These are phyloP conservation scores for Camelina sativa DNA, from an alignment of 345 rosid genomes.

Conservation along the genomic window DNA sequence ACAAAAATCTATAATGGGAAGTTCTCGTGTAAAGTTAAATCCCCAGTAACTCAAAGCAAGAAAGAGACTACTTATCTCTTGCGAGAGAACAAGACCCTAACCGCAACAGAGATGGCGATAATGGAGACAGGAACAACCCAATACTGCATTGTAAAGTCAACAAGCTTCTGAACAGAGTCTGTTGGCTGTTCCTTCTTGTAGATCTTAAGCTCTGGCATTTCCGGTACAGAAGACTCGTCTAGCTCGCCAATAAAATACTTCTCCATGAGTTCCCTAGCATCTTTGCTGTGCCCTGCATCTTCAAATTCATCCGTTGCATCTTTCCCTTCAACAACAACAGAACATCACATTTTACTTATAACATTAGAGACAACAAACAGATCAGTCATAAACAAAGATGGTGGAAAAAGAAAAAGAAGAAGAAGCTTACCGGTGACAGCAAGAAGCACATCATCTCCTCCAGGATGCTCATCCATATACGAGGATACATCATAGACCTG, in stretches of 20 bases:
- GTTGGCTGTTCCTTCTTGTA: slow-evolving; percentile 48
- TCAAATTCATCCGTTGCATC: slow-evolving; percentile 89
- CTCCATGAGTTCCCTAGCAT: slow-evolving; percentile 72
- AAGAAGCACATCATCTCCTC: slow-evolving; percentile 91
- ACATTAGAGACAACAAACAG: not conserved
- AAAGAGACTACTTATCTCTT: slow-evolving; percentile 51
- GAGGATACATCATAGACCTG: slow-evolving; percentile 88
- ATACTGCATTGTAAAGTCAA: slow-evolving; percentile 61
- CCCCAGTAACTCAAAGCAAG: slow-evolving; percentile 27
- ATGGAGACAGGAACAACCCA: slow-evolving; percentile 74
- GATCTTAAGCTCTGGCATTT: slow-evolving; percentile 72
- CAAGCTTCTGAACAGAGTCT: slow-evolving; percentile 47
- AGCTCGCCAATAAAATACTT: slow-evolving; percentile 79
- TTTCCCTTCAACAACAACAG: slow-evolving; percentile 54
- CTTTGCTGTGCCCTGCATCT: slow-evolving; percentile 84
- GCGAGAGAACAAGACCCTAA: slow-evolving; percentile 60
- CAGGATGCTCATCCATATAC: slow-evolving; percentile 91
- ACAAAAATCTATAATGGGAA: slow-evolving; percentile 21
- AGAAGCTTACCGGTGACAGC: slow-evolving; percentile 59
- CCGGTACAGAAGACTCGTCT: slow-evolving; percentile 49
- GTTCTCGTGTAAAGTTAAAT: slow-evolving; percentile 22
- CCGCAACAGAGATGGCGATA: slow-evolving; percentile 63
- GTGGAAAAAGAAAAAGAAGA: not conserved
- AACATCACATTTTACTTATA: slow-evolving; percentile 27
- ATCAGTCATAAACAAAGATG: slow-evolving; percentile 1